Evolutionary conservation across 192 early-diverging fungal species (phyloP), one percentile per base, ranked within the genome.

Genomic region (Rhizophlyctis rosea): DNA sequence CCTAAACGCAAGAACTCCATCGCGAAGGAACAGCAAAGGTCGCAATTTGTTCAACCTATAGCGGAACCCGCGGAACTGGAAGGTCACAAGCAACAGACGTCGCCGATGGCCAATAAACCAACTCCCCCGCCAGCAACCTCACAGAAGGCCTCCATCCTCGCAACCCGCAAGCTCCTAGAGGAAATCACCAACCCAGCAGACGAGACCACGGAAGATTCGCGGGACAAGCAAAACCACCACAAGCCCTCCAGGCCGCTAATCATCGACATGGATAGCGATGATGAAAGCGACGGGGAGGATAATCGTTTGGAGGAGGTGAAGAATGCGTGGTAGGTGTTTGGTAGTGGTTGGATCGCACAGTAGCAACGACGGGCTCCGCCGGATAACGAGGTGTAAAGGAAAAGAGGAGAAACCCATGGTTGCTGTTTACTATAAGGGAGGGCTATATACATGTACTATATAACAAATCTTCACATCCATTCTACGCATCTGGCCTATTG

Each of bases 151-250:
- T 44, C 11, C 50, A 27, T 52, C 11, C 50, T 52, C 5, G 50
- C 50, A 24, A n/a, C n/a, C 50, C 50, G 50, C 9, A 14, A 27
- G n/a, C 50, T 52, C 11, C 5, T 52, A 9, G 50, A 52, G 50
- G 50, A 52, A 27, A 24, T 52, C 25, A 23, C 5, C 5, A 23
- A 7, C 5, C 13, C 11, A 5, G 24, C 9, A 9, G n/a, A 7
- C 7, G 11, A 52, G 24, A 23, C 5, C 7, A 44, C 18, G 39
- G 39, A 44, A 18, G 39, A 44, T 44, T 44, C 18, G 39, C 9
- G 9, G 18, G 39, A 7, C 9, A 18, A 13, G 39, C 9, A 44
- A 13, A 18, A 44, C 9, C 9, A 13, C 18, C 9, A 18, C 18
- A 13, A 7, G 39, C 9, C 9, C 39, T 7, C 9, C 9, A 7